Evolutionary conservation across 2,329 filamentous ascomycete genomes (phyloP), one percentile per base, ranked within the genome.

Genomic region (Claviceps sorghi): DNA sequence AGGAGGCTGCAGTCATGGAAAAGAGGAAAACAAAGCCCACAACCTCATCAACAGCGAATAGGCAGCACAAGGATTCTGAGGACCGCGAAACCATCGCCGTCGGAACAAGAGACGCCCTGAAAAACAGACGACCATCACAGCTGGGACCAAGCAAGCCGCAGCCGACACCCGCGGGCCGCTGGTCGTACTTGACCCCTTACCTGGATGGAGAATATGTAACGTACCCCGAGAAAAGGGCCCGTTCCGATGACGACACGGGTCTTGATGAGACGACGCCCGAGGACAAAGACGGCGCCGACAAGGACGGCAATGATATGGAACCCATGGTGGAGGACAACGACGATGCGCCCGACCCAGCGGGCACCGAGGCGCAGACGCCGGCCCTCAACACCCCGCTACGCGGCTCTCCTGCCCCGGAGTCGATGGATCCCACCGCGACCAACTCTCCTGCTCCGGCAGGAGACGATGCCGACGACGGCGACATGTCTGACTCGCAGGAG

Each of bases 131-230:
- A 26, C 13, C 49, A n/a, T 50, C 50, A 2, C 54, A 55, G 48
- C 40, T 41, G 44, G 46, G 52, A 2, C 52, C 52, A 30, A 51
- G 43, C 19, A 60, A 62, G 52, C 59, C 63, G 32, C 64, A 67
- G 38, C 64, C 63, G 48, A 54, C 57, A 5, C 65, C 63, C 13
- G 52, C 51, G 13, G 65, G 67, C 2, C 63, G 64, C 22, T 72
- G 68, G 65, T 59, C 67, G 21, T 57, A 69, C 42, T 60, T 73
- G 9, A 72, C 67, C 2, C 67, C 70, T 4, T 72, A 71, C 49
- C 53, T 73, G 8, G 62, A 66, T 32, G 67, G 64, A 17, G 69
- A 72, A 53, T 69, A 61, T 51, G 56, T 66, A 26, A 56, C 62
- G 2, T 71, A 72, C 45, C 70, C 70, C 1, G 69, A 71, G 52